A percentile compares a stretch with the other conserved stretches of the same genome.
These are phyloP conservation scores for Sclerotinia minor DNA, from an alignment of 2,329 filamentous ascomycete species.

Conservation along the genomic window DNA sequence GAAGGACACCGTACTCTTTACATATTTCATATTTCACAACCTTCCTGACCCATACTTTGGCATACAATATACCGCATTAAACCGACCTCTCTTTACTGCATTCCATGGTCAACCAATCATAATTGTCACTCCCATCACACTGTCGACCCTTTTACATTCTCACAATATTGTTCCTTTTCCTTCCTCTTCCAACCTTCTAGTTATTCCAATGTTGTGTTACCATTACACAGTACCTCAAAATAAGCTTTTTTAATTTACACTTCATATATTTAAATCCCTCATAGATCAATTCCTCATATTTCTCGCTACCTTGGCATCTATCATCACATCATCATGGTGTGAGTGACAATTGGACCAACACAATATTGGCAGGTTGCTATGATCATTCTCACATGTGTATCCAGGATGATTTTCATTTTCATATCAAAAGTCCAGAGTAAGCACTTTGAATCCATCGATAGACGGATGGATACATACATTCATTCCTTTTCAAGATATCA, in stretches of 20 bases:
- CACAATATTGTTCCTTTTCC: not conserved
- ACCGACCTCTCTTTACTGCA: not conserved
- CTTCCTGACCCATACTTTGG: too few species aligned
- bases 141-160: not conserved
- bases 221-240: constrained; percentile 9
- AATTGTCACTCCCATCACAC: not conserved
- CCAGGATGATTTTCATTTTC: constrained; percentile 2
- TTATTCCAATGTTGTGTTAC: not conserved
- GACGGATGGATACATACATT: not conserved
- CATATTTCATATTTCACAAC: too few species aligned
- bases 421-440: not conserved
- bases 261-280: constrained; percentile 18
- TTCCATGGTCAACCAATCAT: not conserved
- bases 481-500: not conserved
- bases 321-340: not conserved
- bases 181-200: not conserved
- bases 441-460: not conserved
- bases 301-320: constrained; percentile 8
- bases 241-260: constrained; percentile 15
- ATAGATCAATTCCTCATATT: constrained; percentile 10
- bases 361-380: not conserved
- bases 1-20: too few species aligned
- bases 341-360: constrained; percentile 10
- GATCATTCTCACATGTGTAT: not conserved
- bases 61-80: too few species aligned